phyloP scores from a whole-genome alignment of 2,329 filamentous ascomycete genomes.

The Claviceps fusiformis region DNA sequence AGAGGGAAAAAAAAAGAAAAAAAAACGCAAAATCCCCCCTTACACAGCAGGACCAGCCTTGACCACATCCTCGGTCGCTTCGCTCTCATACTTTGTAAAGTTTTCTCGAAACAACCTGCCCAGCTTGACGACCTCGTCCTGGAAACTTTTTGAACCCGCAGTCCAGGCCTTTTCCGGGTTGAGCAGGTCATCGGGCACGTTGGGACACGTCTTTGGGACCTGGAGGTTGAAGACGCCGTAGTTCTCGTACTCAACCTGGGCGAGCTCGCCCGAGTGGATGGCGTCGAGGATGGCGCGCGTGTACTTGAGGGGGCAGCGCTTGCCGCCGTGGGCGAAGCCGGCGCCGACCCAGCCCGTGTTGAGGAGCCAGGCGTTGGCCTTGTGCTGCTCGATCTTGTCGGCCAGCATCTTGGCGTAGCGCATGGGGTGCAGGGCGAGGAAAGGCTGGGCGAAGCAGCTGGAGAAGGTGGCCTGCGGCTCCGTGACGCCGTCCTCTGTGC shows the following conservation, averaged over 20 bases:
- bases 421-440: constrained; percentile 98
- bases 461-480: constrained; percentile 99
- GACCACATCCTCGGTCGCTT: constrained; percentile 70
- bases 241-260: constrained; percentile 81
- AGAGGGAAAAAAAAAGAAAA: too few species aligned
- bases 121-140: constrained; percentile 78
- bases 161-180: constrained; percentile 94
- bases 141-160: constrained; percentile 67
- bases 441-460: constrained; percentile 97
- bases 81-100: constrained; percentile 86
- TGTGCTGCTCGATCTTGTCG: constrained; percentile 92
- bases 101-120: constrained; percentile 86
- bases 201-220: constrained; percentile 83
- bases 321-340: constrained; percentile 78
- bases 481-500: constrained; percentile 90
- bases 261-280: constrained; percentile 93
- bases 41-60: constrained; percentile 42
- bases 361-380: constrained; percentile 93
- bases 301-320: constrained; percentile 97
- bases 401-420: constrained; percentile 97
- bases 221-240: constrained; percentile 95
- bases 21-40: background rate
- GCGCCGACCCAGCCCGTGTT: constrained; percentile 98
- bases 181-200: constrained; percentile 80
- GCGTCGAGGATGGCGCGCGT: constrained; percentile 95